Conservation (phyloP, 2,329 filamentous ascomycete genomes). For the Aureobasidium sp. region DNA sequence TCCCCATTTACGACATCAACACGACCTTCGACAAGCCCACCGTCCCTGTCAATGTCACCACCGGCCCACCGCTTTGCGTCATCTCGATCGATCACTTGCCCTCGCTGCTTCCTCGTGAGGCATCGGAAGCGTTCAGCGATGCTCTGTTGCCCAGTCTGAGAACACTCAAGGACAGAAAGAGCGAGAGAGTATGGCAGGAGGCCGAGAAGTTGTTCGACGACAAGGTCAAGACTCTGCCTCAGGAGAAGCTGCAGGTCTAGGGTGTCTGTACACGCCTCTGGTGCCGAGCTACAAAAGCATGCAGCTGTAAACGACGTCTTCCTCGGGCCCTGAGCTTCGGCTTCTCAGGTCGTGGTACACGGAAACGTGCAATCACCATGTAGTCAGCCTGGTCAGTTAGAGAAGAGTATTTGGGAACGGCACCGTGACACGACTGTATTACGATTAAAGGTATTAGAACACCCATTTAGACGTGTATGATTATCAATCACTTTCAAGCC, state of each 20-base stretch:
- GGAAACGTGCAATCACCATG: too few species aligned
- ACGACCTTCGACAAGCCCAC: conserved; percentile 88
- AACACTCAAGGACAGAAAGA: conserved; percentile 65
- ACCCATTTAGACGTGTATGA: too few species aligned
- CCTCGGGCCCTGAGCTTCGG: too few species aligned
- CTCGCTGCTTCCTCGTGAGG: conserved; percentile 74
- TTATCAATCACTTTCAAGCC: too few species aligned
- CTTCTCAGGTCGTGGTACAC: too few species aligned
- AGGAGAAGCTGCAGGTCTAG: conserved; percentile 22
- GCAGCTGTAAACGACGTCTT: too few species aligned
- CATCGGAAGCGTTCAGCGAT: conserved; percentile 74
- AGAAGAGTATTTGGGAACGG: background rate
- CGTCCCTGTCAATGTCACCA: conserved; percentile 58
- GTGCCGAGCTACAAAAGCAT: too few species aligned
- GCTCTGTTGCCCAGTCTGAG: conserved; percentile 71
- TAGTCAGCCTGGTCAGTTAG: too few species aligned
- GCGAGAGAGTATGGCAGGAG: conserved; percentile 69
- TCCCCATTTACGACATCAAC: conserved; percentile 75
- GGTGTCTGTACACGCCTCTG: background rate
- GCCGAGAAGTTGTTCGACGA: conserved; percentile 78
- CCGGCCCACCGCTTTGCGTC: conserved; percentile 58
- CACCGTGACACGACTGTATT: background rate
- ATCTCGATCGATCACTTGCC: conserved; percentile 86
- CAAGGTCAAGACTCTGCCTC: conserved; percentile 65
- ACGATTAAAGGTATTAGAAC: background rate